Base-by-base conservation (phyloP, 179 eudicot genomes). In the Spergularia azorica region DNA sequence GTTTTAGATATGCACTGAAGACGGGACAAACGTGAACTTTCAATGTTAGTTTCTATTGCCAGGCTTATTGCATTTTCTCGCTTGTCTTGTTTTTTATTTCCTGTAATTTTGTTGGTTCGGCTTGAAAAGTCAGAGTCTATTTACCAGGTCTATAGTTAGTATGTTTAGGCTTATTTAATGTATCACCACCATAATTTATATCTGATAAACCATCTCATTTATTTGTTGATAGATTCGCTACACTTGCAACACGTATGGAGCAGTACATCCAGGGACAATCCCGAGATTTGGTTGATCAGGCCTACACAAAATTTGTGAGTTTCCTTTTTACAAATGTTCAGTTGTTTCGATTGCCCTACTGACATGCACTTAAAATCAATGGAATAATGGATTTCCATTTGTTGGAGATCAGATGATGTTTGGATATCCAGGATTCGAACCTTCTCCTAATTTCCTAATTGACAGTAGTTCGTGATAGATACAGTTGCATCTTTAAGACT, bases 231-330 rank as follows among this genome's bases (percentile, higher is more conserved):
- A 95, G 99, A 79, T 95, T 95, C 77, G 91, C 92, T 16, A 84
- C 84, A 66, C 97, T 95, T 89, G 99, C 97, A 15, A 95, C 99
- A 71, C 95, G 97, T 69, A 93, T 95, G 99, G 99, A 95, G 89
- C 99, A 93, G 80, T 95, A 95, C 86, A 91, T 95, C 79, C 96
- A 94, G 77, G 99, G 99, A 79, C 93, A 91, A 66, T 93, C 97
- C 61, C 91, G 99, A 88, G 97, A 95, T 87, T 87, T 95, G 86
- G 99, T 95, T 80, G 99, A 95, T 80, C 94, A 89, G 86, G 99
- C 97, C 68, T 95, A 95, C 77, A 87, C 89, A 38, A 95, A 93
- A 79, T 85, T 93, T 85, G 99, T 91, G 81, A 89, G 98, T 91
- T 77, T 83, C 58, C 74, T 18, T 20, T 54, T 20, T 43, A 4